phyloP scores from a whole-genome alignment of 106 monocot species.

The Dendrobium officinale region DNA sequence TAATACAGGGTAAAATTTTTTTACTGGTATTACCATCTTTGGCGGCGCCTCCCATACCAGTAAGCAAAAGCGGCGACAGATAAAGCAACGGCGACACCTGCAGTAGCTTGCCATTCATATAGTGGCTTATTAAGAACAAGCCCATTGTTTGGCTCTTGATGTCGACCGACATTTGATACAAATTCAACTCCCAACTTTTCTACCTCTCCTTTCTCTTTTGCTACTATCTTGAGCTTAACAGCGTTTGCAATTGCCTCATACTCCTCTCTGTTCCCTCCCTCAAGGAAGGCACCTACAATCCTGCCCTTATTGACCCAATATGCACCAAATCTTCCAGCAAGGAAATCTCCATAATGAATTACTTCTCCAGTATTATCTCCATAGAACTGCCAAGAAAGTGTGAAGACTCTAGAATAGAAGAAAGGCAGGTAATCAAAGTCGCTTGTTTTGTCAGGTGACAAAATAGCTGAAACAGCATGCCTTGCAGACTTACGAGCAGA shows the following conservation, averaged over 20 bases:
- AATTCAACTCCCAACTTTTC: slow-evolving; percentile 59
- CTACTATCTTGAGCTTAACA: slow-evolving; percentile 33
- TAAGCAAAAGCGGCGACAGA: slow-evolving; percentile 65
- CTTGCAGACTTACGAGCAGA: slow-evolving; percentile 78
- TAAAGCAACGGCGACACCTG: slow-evolving; percentile 48
- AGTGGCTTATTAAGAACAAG: slow-evolving; percentile 30
- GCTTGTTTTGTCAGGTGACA: slow-evolving; percentile 33
- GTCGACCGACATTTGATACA: slow-evolving; percentile 22
- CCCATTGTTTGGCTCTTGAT: slow-evolving; percentile 8
- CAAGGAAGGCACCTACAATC: slow-evolving; percentile 74
- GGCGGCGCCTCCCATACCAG: slow-evolving; percentile 69
- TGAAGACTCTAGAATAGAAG: slow-evolving; percentile 94
- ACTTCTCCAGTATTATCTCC: slow-evolving; percentile 85
- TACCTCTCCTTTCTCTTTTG: slow-evolving; percentile 36
- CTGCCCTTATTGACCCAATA: slow-evolving; percentile 68
- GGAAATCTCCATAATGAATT: slow-evolving; percentile 70
- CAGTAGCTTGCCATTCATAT: slow-evolving; percentile 52
- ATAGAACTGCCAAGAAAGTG: slow-evolving; percentile 93
- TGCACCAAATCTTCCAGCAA: slow-evolving; percentile 55
- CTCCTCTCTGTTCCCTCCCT: slow-evolving; percentile 74
- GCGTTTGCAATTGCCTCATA: slow-evolving; percentile 70
- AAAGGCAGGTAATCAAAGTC: slow-evolving; percentile 87
- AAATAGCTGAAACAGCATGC: slow-evolving; percentile 77
- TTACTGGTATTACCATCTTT: slow-evolving; percentile 33
- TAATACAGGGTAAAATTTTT: too few species aligned